Conservation (phyloP, 2,329 filamentous ascomycete genomes). For the Aspergillus ruber region DNA sequence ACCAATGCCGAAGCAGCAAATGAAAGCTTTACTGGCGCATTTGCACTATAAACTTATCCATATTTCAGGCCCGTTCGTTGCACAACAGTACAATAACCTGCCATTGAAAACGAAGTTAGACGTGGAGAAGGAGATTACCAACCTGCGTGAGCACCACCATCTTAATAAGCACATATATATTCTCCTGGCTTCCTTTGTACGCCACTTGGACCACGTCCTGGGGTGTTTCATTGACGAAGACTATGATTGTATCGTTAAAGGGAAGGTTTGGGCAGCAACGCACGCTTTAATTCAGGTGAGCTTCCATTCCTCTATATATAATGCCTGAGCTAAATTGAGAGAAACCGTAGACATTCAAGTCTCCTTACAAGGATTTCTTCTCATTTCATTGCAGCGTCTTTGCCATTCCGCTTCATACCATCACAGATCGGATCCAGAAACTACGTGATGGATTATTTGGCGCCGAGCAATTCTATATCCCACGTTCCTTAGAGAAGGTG, state of each 20-base stretch:
- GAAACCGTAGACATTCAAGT: not conserved
- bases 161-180: not conserved
- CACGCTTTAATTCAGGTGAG: not conserved
- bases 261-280: constrained; percentile 2
- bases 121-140: not conserved
- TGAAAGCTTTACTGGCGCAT: constrained; percentile 1
- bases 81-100: constrained; percentile 2
- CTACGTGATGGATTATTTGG: not conserved
- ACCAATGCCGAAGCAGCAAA: not conserved
- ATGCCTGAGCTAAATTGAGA: too few relatives aligned
- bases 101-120: not conserved
- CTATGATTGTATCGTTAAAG: constrained; percentile 3
- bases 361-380: not conserved
- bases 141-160: not conserved
- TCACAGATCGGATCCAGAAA: not conserved
- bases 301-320: not conserved
- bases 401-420: not conserved
- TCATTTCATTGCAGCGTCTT: not conserved
- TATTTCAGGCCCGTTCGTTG: not conserved
- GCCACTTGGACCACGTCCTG: not conserved
- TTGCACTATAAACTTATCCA: constrained; percentile 2
- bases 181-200: not conserved
- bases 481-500: not conserved
- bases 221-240: constrained; percentile 1
- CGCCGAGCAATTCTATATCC: not conserved